Evolutionary conservation across 1,284 basidiomycete species (phyloP), one percentile per base, ranked within the genome.

Genomic region (Ganoderma meredithae): DNA sequence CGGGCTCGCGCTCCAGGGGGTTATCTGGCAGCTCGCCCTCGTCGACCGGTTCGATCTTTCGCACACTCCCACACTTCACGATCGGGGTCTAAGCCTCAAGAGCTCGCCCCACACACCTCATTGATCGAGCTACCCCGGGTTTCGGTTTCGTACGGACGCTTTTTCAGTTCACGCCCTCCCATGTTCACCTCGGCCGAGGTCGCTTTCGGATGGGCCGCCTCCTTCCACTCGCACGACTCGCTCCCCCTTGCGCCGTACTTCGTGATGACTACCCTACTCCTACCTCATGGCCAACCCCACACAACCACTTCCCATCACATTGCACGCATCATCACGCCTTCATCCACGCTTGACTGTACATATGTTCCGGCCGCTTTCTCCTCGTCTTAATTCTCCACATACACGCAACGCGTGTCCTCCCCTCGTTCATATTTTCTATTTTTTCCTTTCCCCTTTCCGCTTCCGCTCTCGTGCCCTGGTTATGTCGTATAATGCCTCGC

Each of bases 141-240:
- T 70, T 53, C 61, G 73, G 79, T 81, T 81, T 82, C 77, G 83
- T 80, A 89, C 88, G 89, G 90, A 91, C 90, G 88, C 89, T 86
- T 79, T 86, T 88, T 86, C 79, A 79, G 82, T 88, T 86, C 84
- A 86, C 72, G 84, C 78, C 78, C 76, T 71, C 70, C 72, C 81
- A 75, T 74, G 71, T 73, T 75, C 72, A 70, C 70, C 61, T 53
- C 39, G 62, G 31, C 61, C 49, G 19, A 62, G 74, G 65, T 62
- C 67, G 66, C 65, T 17, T 67, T 49, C 22, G 49, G 72, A 69
- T 67, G 64, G 74, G 69, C 73, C 64, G 77, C 76, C 76, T 78
- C 67, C 49, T 74, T 72, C 76, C 75, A 60, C 56, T 77, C 73
- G 71, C 76, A 59, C 62, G 44, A 71, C 71, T 66, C 40, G 55